Evolutionary conservation across 768 basidiomycete species (phyloP).

Genomic region (Lentinus brumalis): DNA sequence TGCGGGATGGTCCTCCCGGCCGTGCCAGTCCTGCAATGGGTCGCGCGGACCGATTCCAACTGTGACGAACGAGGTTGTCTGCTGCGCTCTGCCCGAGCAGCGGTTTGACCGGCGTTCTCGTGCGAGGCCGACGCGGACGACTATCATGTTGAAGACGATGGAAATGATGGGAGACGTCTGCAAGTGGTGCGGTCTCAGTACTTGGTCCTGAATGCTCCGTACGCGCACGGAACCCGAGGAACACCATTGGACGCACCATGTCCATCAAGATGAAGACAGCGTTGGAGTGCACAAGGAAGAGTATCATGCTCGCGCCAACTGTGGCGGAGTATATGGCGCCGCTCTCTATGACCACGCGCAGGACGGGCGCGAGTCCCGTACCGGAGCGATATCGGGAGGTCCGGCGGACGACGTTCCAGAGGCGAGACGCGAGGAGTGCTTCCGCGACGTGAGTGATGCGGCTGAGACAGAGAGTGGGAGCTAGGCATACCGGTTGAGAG

Average conservation of each 20-base stretch:
- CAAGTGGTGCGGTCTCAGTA: neutral
- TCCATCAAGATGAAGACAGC: slow-evolving; percentile 7
- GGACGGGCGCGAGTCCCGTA: slow-evolving; percentile 5
- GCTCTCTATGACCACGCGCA: slow-evolving; percentile 14
- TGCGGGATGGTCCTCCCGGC: neutral
- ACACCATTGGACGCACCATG: slow-evolving; percentile 1
- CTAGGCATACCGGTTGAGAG: neutral
- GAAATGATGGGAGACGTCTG: slow-evolving; percentile 42
- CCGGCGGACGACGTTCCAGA: slow-evolving; percentile 6
- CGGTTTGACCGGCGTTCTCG: neutral
- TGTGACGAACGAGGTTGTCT: neutral
- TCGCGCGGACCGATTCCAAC: neutral
- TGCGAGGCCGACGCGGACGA: slow-evolving; percentile 37
- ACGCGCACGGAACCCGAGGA: neutral
- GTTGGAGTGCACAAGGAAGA: slow-evolving; percentile 8
- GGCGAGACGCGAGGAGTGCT: slow-evolving; percentile 10
- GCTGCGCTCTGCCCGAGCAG: neutral
- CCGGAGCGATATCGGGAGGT: slow-evolving; percentile 3
- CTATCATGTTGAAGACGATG: slow-evolving; percentile 46
- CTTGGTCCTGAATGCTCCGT: neutral
- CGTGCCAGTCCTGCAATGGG: neutral
- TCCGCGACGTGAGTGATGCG: no score
- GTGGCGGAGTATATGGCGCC: slow-evolving; percentile 12
- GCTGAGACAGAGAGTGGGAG: no score
- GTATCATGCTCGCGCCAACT: neutral